These are phyloP conservation scores for Aeschynomene evenia DNA, from an alignment of 306 rosid genomes.

Conservation along the genomic window DNA sequence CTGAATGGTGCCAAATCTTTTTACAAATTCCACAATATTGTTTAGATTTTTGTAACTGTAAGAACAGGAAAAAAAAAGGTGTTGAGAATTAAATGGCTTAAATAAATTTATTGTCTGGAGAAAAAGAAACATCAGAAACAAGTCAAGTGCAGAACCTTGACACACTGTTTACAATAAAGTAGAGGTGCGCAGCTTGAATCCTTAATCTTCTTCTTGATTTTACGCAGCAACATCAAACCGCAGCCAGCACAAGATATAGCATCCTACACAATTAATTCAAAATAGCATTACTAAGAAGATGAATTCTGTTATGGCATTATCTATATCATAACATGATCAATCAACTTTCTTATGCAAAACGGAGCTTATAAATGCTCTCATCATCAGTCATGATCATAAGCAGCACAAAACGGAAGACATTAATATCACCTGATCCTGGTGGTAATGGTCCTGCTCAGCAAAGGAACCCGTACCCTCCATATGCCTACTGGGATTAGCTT, in stretches of 20 bases:
- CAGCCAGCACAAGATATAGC: conserved; percentile 70
- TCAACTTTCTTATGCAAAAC: neutral
- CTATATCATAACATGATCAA: neutral
- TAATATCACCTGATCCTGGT: conserved; percentile 46
- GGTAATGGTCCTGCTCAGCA: conserved; percentile 37
- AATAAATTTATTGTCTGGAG: conserved; percentile 4
- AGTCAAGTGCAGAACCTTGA: conserved; percentile 51
- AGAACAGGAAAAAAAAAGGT: conserved; percentile 26
- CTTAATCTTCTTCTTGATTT: conserved; percentile 54
- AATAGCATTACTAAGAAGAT: neutral
- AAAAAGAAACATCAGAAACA: conserved; percentile 14
- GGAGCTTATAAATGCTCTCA: neutral
- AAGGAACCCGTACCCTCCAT: conserved; percentile 38
- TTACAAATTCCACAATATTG: conserved; percentile 95
- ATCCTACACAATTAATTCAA: conserved; percentile 52
- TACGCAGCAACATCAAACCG: conserved; percentile 55
- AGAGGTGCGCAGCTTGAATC: conserved; percentile 44
- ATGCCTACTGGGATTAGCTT: conserved; percentile 31
- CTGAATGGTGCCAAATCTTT: conserved; percentile 93
- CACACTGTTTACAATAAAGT: conserved; percentile 70
- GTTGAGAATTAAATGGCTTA: conserved; percentile 25
- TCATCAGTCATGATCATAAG: neutral
- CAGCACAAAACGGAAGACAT: conserved; percentile 20
- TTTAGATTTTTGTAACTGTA: conserved; percentile 74
- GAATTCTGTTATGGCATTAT: neutral